Conservation (phyloP, 2,329 filamentous ascomycete genomes). For the Fusarium haematococcum region DNA sequence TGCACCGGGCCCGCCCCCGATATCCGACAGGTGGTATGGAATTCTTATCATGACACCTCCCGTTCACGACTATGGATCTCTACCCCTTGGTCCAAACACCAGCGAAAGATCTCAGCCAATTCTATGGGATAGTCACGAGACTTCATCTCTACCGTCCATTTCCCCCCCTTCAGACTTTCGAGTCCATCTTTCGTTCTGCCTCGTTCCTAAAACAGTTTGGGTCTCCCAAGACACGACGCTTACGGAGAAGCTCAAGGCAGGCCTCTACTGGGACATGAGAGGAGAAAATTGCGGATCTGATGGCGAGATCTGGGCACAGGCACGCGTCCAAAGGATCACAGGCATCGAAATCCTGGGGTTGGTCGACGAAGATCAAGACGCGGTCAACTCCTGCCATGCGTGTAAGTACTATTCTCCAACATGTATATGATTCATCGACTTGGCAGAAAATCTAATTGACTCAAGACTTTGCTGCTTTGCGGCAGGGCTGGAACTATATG, state of each 20-base stretch:
- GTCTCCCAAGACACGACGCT: slow-evolving; percentile 6
- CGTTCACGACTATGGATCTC: not conserved
- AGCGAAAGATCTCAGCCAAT: not conserved
- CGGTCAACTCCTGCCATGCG: not conserved
- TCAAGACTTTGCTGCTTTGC: slow-evolving; percentile 5
- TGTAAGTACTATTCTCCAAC: not conserved
- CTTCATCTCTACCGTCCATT: not conserved
- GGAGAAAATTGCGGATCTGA: not conserved
- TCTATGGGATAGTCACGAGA: not conserved
- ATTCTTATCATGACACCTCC: slow-evolving; percentile 7
- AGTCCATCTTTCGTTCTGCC: slow-evolving; percentile 7
- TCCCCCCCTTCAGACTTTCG: not conserved
- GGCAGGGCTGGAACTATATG: slow-evolving; percentile 5
- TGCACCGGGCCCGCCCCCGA: not conserved
- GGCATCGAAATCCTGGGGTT: slow-evolving; percentile 12
- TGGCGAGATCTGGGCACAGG: slow-evolving; percentile 4
- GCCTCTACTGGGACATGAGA: slow-evolving; percentile 13
- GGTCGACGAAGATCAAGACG: not conserved
- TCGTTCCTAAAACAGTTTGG: slow-evolving; percentile 17
- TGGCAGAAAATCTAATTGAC: not conserved
- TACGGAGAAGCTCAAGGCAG: slow-evolving; percentile 7
- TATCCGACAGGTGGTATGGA: slow-evolving; percentile 6
- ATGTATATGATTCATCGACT: not conserved
- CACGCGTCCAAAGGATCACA: slow-evolving; percentile 1
- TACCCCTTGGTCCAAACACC: not conserved